Conservation (phyloP, 2,329 filamentous ascomycete species). For the Talaromyces marneffei region DNA sequence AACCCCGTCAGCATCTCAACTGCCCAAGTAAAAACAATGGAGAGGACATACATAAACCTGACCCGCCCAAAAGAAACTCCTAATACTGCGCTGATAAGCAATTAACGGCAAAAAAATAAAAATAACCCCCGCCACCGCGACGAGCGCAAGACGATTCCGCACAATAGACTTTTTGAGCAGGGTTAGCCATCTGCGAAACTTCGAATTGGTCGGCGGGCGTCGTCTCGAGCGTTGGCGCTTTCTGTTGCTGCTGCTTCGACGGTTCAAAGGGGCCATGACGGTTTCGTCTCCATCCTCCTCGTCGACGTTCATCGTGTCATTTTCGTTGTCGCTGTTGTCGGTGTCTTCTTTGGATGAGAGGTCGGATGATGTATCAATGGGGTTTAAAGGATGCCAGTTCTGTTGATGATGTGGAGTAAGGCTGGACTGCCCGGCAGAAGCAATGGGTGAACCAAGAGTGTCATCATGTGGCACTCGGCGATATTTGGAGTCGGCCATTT, state of each 20-base stretch:
- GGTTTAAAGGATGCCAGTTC: not conserved
- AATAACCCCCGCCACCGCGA: conserved; percentile 11
- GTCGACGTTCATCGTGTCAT: conserved; percentile 6
- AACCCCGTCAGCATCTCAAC: not conserved
- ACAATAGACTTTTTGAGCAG: conserved; percentile 6
- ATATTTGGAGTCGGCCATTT: conserved; percentile 11
- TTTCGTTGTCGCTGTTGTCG: not conserved
- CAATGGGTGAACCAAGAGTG: not conserved
- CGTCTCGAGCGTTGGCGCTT: not conserved
- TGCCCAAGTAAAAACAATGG: not conserved
- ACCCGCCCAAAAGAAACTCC: conserved; percentile 8
- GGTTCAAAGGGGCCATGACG: conserved; percentile 1
- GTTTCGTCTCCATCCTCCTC: conserved; percentile 6
- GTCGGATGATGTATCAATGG: conserved; percentile 4
- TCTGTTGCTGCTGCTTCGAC: not conserved
- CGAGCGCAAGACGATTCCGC: conserved; percentile 8
- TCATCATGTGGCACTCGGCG: conserved; percentile 9
- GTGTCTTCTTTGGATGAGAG: conserved; percentile 4
- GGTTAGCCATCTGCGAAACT: not conserved
- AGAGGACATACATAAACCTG: conserved; percentile 4
- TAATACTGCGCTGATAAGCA: conserved; percentile 10
- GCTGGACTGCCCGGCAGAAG: not conserved
- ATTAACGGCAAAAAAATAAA: conserved; percentile 14
- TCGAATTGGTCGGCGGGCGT: not conserved
- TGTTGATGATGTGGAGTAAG: not conserved